A percentile compares a stretch with the other conserved stretches of the same genome.
Conservation (phyloP, 176 grass and related monocot genomes). For the Bonia amplexicaulis region DNA sequence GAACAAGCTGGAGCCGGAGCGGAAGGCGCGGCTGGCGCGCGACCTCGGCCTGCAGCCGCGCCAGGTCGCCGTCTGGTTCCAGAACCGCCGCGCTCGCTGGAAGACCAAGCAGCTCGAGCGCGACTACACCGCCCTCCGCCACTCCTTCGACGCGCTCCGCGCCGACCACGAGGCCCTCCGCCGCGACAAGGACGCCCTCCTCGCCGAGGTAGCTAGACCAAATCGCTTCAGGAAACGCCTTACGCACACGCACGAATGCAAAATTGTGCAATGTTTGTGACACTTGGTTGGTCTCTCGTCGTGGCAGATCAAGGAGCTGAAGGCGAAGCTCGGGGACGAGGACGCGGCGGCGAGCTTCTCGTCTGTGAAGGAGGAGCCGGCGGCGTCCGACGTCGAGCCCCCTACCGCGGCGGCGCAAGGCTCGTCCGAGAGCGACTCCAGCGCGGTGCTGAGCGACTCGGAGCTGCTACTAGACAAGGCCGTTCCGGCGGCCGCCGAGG, state of each 20-base stretch:
- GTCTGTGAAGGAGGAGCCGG: conserved; percentile 50
- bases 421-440: conserved; percentile 67
- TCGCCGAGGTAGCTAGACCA: conserved; percentile 33
- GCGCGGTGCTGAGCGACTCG: conserved; percentile 59
- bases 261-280: conserved; percentile 5
- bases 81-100: conserved; percentile 80
- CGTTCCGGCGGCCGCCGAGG: not conserved
- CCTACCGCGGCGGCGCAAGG: conserved; percentile 25
- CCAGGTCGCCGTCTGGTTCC: conserved; percentile 86
- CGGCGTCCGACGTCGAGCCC: conserved; percentile 33
- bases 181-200: conserved; percentile 55
- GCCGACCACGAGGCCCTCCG: conserved; percentile 53
- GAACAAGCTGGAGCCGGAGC: conserved; percentile 86
- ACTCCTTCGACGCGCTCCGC: conserved; percentile 47
- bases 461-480: not conserved
- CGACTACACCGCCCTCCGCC: conserved; percentile 54
- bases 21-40: conserved; percentile 56
- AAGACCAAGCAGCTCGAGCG: conserved; percentile 86
- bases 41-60: conserved; percentile 78
- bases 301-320: conserved; percentile 62
- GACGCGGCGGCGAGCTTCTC: conserved; percentile 43
- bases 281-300: not conserved
- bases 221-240: not conserved
- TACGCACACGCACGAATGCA: not conserved
- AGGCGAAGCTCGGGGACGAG: conserved; percentile 48